These are phyloP conservation scores for Zygoascus meyerae DNA, from an alignment of 1,139 yeast genomes.

Conservation along the genomic window DNA sequence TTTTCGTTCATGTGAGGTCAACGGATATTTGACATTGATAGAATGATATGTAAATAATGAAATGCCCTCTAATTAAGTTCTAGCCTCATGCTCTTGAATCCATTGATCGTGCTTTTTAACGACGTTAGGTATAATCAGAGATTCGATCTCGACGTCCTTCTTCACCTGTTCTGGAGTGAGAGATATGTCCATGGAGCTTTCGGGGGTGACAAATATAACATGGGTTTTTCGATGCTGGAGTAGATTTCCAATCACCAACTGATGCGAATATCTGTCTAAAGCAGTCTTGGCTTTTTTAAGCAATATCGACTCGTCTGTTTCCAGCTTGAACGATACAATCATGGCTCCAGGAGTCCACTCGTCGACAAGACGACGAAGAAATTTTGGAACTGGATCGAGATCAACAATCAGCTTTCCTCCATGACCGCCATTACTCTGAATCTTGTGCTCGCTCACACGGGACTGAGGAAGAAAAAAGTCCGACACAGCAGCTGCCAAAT, in stretches of 20 bases:
- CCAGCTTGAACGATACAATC: constrained; percentile 92
- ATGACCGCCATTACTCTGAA: constrained; percentile 62
- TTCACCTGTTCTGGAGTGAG: constrained; percentile 42
- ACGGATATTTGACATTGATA: neutral
- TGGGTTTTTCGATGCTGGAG: constrained; percentile 83
- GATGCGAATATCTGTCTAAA: constrained; percentile 79
- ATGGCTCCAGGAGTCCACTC: constrained; percentile 94
- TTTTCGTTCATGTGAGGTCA: constrained; percentile 58
- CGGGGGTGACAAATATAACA: constrained; percentile 75
- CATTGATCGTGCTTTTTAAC: constrained; percentile 56
- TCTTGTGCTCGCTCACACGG: constrained; percentile 85
- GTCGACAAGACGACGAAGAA: constrained; percentile 78
- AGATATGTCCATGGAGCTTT: constrained; percentile 45
- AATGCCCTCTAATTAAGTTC: neutral
- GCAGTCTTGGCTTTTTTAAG: constrained; percentile 74
- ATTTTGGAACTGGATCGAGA: constrained; percentile 94
- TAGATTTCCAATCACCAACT: constrained; percentile 89
- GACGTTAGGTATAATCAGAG: constrained; percentile 70
- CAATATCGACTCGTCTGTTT: constrained; percentile 71
- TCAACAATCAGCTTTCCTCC: constrained; percentile 72
- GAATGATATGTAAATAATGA: neutral
- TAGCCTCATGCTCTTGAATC: constrained; percentile 36
- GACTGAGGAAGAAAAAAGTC: constrained; percentile 90
- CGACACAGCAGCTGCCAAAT: constrained; percentile 94
- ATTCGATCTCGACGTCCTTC: constrained; percentile 57